Conservation (phyloP, 148 eudicot genomes). For the Nepenthes mirabilis region DNA sequence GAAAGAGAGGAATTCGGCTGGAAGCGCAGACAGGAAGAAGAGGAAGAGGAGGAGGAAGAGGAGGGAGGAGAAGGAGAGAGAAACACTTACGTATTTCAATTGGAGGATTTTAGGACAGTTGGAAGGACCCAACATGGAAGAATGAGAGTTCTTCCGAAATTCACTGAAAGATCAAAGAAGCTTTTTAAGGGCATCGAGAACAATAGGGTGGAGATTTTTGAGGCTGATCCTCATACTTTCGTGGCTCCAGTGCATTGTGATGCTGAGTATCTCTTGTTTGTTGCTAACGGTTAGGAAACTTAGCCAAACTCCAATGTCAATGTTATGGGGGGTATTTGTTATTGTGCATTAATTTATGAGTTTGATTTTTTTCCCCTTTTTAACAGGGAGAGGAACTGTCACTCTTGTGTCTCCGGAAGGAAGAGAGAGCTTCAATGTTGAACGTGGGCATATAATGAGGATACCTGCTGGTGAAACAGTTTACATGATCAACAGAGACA, state of each 20-base stretch:
- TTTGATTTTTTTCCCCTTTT: neutral
- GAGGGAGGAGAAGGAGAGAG: conserved; percentile 8
- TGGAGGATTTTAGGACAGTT: conserved; percentile 31
- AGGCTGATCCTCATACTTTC: conserved; percentile 72
- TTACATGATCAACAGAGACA: conserved; percentile 49
- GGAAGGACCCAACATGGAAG: conserved; percentile 37
- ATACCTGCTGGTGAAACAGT: conserved; percentile 53
- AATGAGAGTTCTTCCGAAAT: conserved; percentile 34
- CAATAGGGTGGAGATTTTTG: conserved; percentile 47
- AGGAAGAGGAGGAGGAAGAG: conserved; percentile 21
- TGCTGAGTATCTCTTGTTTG: conserved; percentile 56
- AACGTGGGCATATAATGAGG: conserved; percentile 51
- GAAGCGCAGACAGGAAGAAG: neutral
- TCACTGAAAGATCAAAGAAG: conserved; percentile 37
- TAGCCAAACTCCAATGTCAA: neutral
- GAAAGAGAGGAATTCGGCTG: neutral
- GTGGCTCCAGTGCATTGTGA: conserved; percentile 52
- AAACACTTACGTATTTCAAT: conserved; percentile 58
- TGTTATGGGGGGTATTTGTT: too few species aligned
- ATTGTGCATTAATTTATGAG: neutral
- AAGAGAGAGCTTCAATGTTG: conserved; percentile 57
- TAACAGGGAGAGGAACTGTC: conserved; percentile 52
- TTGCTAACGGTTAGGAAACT: conserved; percentile 35
- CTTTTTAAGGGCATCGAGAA: conserved; percentile 67
- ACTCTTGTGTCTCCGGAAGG: conserved; percentile 32